Percentiles rank a stretch among this genome's conserved stretches.
phyloP scores from a whole-genome alignment of 495 filamentous ascomycete genomes.

The Penicillium argentinense region DNA sequence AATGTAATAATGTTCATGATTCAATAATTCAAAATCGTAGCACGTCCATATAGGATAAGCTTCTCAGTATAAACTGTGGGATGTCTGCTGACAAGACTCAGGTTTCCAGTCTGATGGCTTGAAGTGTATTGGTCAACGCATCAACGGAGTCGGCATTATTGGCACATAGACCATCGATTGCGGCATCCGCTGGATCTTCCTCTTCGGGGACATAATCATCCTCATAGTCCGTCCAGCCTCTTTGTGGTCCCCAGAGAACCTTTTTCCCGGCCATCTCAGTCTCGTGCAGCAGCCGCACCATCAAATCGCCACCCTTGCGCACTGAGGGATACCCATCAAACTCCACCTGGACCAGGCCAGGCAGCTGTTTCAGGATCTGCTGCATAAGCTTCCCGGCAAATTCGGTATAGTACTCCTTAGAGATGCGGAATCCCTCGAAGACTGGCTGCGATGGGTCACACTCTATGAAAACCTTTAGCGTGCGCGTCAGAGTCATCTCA shows the following conservation, averaged over 20 bases:
- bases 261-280: conserved; percentile 48
- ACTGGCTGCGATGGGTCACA: conserved; percentile 71
- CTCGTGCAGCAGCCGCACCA: conserved; percentile 64
- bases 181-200: conserved; percentile 9
- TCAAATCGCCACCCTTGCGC: conserved; percentile 65
- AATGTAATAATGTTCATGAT: conserved; percentile 17
- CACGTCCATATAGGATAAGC: background rate
- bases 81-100: conserved; percentile 1
- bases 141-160: conserved; percentile 15
- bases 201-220: conserved; percentile 22
- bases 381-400: conserved; percentile 63
- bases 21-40: conserved; percentile 15
- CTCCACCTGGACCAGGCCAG: conserved; percentile 60
- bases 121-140: conserved; percentile 14
- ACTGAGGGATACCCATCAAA: conserved; percentile 77
- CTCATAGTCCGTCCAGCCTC: conserved; percentile 58
- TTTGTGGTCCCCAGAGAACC: conserved; percentile 68
- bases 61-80: background rate
- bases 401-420: conserved; percentile 69
- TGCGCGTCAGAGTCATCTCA: conserved; percentile 59
- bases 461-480: conserved; percentile 74
- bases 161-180: conserved; percentile 17
- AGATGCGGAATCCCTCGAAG: conserved; percentile 70
- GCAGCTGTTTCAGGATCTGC: conserved; percentile 59
- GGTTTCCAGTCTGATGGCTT: conserved; percentile 15